Conservation (phyloP, 2,329 filamentous ascomycete species). For the Penicillium oxalicum region DNA sequence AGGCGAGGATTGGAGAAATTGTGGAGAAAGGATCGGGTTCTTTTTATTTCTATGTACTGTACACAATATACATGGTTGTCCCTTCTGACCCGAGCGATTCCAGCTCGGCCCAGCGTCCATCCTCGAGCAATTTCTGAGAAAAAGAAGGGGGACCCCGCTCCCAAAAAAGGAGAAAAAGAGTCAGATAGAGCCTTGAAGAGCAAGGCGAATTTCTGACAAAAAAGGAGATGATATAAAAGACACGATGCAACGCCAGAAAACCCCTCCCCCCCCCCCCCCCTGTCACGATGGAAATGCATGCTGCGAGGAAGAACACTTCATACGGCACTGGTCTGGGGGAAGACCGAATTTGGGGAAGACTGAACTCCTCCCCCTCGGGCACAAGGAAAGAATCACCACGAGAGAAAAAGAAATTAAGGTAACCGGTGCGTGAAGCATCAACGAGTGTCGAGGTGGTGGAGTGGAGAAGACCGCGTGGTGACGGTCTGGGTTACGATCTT, state of each 20-base stretch:
- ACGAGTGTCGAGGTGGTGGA: not conserved
- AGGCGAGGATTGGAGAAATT: no score
- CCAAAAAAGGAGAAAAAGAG: no score
- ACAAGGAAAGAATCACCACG: no score
- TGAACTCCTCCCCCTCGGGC: no score
- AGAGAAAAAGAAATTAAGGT: not conserved
- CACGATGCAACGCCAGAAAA: conserved; percentile 28
- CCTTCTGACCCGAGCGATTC: not conserved
- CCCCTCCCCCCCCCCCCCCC: no score
- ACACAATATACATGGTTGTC: conserved; percentile 27
- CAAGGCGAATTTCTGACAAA: not conserved
- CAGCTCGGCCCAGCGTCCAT: not conserved
- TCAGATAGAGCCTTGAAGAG: conserved; percentile 14
- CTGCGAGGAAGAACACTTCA: conserved; percentile 12
- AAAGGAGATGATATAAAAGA: conserved; percentile 9
- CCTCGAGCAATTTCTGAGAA: conserved; percentile 7
- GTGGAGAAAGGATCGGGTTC: conserved; percentile 12
- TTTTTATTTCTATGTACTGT: conserved; percentile 25
- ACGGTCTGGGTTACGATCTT: not conserved
- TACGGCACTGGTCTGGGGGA: not conserved
- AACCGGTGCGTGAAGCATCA: not conserved
- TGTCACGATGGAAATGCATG: conserved; percentile 20
- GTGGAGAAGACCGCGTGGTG: not conserved
- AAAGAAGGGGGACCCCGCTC: no score
- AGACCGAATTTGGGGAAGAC: no score